Percentiles rank a stretch among this genome's conserved stretches.
These are phyloP conservation scores for Cordyceps tenuipes DNA, from an alignment of 2,329 filamentous ascomycete species.

Conservation along the genomic window DNA sequence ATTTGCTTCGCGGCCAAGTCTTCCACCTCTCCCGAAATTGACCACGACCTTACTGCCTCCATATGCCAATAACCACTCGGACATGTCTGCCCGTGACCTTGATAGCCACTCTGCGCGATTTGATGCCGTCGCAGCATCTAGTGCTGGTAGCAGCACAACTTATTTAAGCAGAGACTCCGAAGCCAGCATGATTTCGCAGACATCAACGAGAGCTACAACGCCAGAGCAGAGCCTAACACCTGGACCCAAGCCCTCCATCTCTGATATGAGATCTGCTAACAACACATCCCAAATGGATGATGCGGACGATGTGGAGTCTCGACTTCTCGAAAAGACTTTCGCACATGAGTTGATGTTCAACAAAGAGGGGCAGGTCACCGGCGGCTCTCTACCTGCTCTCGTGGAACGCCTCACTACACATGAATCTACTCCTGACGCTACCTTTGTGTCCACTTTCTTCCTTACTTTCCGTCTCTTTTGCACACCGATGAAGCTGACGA, in stretches of 20 bases:
- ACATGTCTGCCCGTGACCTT: slow-evolving; percentile 38
- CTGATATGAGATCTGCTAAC: slow-evolving; percentile 58
- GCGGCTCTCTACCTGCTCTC: slow-evolving; percentile 79
- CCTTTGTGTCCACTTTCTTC: slow-evolving; percentile 92
- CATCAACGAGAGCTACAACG: slow-evolving; percentile 81
- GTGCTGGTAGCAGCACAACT: slow-evolving; percentile 69
- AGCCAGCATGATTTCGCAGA: slow-evolving; percentile 68
- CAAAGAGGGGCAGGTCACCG: slow-evolving; percentile 90
- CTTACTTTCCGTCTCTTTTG: slow-evolving; percentile 93
- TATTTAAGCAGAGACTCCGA: slow-evolving; percentile 76
- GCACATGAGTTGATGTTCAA: slow-evolving; percentile 88
- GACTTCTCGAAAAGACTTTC: slow-evolving; percentile 83
- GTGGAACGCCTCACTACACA: slow-evolving; percentile 93
- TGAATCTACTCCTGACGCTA: slow-evolving; percentile 82
- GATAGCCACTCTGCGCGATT: slow-evolving; percentile 47
- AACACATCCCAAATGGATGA: slow-evolving; percentile 66
- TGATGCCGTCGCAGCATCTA: slow-evolving; percentile 67
- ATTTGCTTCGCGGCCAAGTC: slow-evolving; percentile 37
- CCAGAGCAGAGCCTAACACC: slow-evolving; percentile 56
- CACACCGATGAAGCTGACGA: slow-evolving; percentile 67
- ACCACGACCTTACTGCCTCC: slow-evolving; percentile 40
- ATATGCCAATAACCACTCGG: slow-evolving; percentile 41
- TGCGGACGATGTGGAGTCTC: slow-evolving; percentile 68
- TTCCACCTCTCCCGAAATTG: slow-evolving; percentile 51
- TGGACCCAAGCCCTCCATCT: slow-evolving; percentile 53